phyloP scores from a whole-genome alignment of 306 rosid genomes.

The Quercus agrifolia region DNA sequence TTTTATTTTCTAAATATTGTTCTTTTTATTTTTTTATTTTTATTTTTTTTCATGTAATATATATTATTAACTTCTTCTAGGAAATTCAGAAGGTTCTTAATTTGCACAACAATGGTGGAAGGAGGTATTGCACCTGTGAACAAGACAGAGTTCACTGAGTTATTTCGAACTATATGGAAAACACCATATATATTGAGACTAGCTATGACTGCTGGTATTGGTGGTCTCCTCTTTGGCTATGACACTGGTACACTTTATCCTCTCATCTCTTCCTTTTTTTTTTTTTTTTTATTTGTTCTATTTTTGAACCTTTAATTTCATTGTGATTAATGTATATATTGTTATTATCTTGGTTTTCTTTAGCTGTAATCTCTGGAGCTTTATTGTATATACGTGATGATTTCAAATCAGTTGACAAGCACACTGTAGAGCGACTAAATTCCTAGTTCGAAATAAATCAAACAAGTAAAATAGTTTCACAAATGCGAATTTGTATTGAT shows the following conservation, averaged over 20 bases:
- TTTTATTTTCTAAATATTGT: too few relatives aligned
- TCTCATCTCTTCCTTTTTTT: too few relatives aligned
- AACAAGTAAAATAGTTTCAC: too few relatives aligned
- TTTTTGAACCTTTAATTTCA: neutral
- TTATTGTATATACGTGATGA: slow-evolving; percentile 75
- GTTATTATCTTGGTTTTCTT: neutral
- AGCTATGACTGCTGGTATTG: slow-evolving; percentile 80
- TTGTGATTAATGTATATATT: neutral
- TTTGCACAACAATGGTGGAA: slow-evolving; percentile 39
- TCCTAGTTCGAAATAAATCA: too few relatives aligned
- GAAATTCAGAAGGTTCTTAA: too few relatives aligned
- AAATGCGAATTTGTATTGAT: too few relatives aligned
- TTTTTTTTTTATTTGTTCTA: neutral
- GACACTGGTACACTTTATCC: slow-evolving; percentile 55
- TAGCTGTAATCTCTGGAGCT: slow-evolving; percentile 95
- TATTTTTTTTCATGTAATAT: too few relatives aligned
- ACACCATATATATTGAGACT: slow-evolving; percentile 81
- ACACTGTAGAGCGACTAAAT: too few relatives aligned
- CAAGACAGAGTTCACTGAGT: slow-evolving; percentile 56
- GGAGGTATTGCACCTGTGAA: slow-evolving; percentile 36
- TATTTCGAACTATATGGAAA: slow-evolving; percentile 54
- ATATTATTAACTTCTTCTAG: too few relatives aligned
- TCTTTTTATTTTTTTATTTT: too few relatives aligned
- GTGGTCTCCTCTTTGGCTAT: slow-evolving; percentile 85
- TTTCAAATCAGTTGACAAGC: slow-evolving; percentile 53